Evolutionary conservation across 2,329 filamentous ascomycete genomes (phyloP).

Genomic region (Pseudogymnoascus sp.): DNA sequence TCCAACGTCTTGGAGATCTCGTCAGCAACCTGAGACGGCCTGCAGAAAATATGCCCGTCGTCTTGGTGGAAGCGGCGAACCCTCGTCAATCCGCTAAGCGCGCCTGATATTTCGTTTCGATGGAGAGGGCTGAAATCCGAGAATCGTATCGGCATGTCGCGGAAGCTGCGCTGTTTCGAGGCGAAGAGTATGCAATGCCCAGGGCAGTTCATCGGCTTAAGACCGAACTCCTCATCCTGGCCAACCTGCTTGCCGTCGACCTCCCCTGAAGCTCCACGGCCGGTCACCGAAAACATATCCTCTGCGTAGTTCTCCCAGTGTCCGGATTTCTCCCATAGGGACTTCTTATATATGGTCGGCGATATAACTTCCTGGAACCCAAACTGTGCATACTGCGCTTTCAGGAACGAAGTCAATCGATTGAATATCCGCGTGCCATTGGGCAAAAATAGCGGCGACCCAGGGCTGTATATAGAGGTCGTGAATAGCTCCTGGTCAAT

Average conservation of each 20-base stretch:
- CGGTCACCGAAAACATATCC: constrained; percentile 81
- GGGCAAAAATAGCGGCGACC: constrained; percentile 77
- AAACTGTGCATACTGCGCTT: constrained; percentile 75
- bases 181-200: constrained; percentile 81
- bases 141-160: constrained; percentile 74
- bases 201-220: constrained; percentile 92
- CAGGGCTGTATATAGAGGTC: constrained; percentile 71
- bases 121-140: constrained; percentile 85
- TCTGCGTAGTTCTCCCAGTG: constrained; percentile 86
- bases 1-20: constrained; percentile 69
- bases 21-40: constrained; percentile 63
- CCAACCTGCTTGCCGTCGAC: constrained; percentile 37
- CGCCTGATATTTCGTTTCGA: constrained; percentile 76
- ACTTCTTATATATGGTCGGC: constrained; percentile 84
- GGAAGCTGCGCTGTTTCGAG: constrained; percentile 64
- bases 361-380: constrained; percentile 86
- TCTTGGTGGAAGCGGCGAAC: constrained; percentile 86
- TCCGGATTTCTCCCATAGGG: constrained; percentile 76
- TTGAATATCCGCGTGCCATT: constrained; percentile 79
- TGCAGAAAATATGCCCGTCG: constrained; percentile 85
- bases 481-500: constrained; percentile 69
- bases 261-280: constrained; percentile 28
- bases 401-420: constrained; percentile 71
- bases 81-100: constrained; percentile 72
- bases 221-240: constrained; percentile 64